Evolutionary conservation across 768 basidiomycete genomes (phyloP).

Genomic region (Leccinum barrowsii): DNA sequence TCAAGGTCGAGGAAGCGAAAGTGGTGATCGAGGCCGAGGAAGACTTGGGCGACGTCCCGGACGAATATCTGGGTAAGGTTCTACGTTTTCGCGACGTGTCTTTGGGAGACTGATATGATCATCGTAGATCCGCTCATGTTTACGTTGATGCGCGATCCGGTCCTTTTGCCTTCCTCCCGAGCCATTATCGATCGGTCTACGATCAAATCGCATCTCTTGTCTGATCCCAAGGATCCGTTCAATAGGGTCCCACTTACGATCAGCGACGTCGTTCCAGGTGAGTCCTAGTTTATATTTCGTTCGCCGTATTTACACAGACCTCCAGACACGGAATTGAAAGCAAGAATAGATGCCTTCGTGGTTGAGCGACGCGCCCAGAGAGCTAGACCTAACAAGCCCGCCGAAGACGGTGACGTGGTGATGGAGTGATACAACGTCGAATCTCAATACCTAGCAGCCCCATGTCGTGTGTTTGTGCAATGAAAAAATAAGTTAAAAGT

Average conservation of each 20-base stretch:
- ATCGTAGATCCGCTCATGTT: conserved; percentile 80
- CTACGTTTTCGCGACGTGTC: conserved; percentile 21
- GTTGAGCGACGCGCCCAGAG: conserved; percentile 49
- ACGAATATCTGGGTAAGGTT: conserved; percentile 84
- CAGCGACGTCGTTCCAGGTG: conserved; percentile 78
- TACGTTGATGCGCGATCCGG: conserved; percentile 94
- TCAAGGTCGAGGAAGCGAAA: conserved; percentile 81
- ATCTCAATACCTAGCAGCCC: conserved; percentile 5
- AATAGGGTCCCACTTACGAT: conserved; percentile 81
- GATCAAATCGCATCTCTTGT: conserved; percentile 92
- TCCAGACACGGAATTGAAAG: conserved; percentile 66
- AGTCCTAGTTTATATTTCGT: too few species aligned
- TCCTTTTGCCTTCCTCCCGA: conserved; percentile 80
- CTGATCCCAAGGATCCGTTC: conserved; percentile 92
- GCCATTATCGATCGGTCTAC: conserved; percentile 82
- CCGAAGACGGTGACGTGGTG: conserved; percentile 30
- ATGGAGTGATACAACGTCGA: conserved; percentile 16
- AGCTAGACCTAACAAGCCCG: conserved; percentile 14
- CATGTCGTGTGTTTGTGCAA: background rate
- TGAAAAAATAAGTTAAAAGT: conserved; percentile 1
- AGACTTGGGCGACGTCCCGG: conserved; percentile 88
- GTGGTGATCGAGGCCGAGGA: conserved; percentile 83
- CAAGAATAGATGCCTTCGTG: conserved; percentile 69
- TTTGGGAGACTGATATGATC: background rate
- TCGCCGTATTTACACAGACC: conserved; percentile 6